These are phyloP conservation scores for Sclerospora graminicola DNA, from an alignment of 352 stramenopile genomes.

Conservation along the genomic window DNA sequence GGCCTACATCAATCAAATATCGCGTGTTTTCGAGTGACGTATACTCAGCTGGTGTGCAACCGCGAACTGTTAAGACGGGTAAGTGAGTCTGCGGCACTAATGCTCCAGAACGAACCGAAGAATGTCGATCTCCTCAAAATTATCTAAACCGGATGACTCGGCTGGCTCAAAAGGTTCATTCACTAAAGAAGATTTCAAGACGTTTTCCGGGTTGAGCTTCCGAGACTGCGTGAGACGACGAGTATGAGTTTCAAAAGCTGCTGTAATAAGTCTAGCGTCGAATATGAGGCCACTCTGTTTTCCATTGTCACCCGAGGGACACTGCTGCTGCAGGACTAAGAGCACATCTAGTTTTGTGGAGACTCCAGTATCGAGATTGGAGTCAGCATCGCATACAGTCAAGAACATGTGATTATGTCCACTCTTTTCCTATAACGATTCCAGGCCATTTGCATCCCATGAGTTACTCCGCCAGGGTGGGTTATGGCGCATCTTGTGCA, in stretches of 20 bases:
- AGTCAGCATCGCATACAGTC: constrained; percentile 58
- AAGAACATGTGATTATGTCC: constrained; percentile 67
- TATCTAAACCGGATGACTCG: constrained; percentile 47
- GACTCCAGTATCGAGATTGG: constrained; percentile 35
- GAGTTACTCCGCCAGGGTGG: constrained; percentile 78
- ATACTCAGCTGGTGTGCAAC: constrained; percentile 76
- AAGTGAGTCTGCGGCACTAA: constrained; percentile 35
- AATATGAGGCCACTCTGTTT: constrained; percentile 25
- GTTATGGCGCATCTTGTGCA: constrained; percentile 74
- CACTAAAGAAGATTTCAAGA: constrained; percentile 31
- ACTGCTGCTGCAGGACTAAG: constrained; percentile 55
- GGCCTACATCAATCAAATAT: constrained; percentile 80
- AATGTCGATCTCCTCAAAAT: constrained; percentile 72
- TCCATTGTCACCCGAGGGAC: constrained; percentile 18
- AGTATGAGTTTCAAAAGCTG: constrained; percentile 54
- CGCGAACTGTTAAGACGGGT: constrained; percentile 54
- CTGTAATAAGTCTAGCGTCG: constrained; percentile 34
- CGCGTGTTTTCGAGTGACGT: constrained; percentile 71
- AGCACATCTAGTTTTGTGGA: constrained; percentile 59
- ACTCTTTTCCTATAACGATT: constrained; percentile 28
- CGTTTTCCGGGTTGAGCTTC: constrained; percentile 23
- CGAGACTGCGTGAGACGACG: constrained; percentile 45
- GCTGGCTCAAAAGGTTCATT: constrained; percentile 26
- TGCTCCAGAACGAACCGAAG: constrained; percentile 41
- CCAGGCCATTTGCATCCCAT: constrained; percentile 50